Percentiles rank a stretch among this genome's conserved stretches.
Conservation (phyloP, 1,284 basidiomycete species). For the Takashimella koratensis region DNA sequence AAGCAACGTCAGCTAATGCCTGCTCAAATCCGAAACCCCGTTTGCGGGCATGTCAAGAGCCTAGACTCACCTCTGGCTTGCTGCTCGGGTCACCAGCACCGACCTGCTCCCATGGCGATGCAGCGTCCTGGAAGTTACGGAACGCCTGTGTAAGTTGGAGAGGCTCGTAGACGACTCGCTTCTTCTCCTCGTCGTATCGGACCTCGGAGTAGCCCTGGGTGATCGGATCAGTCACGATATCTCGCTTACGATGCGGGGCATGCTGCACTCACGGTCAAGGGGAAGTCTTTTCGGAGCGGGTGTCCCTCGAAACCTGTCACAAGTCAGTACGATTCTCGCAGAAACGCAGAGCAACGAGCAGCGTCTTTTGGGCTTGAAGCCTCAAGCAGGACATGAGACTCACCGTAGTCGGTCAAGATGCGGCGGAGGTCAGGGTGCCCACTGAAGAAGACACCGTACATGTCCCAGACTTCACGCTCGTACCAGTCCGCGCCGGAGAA, state of each 20-base stretch:
- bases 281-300: constrained; percentile 96
- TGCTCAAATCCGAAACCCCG: background rate
- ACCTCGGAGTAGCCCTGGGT: constrained; percentile 88
- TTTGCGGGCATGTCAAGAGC: too few species aligned
- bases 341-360: too few species aligned
- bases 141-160: constrained; percentile 97
- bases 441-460: constrained; percentile 95
- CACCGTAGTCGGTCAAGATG: constrained; percentile 96
- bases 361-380: too few species aligned
- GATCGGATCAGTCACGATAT: constrained; percentile 24
- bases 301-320: constrained; percentile 94
- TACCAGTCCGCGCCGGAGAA: constrained; percentile 95
- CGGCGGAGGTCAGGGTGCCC: constrained; percentile 95
- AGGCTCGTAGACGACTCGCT: constrained; percentile 97
- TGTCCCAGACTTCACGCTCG: constrained; percentile 97
- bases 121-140: constrained; percentile 87
- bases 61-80: constrained; percentile 35
- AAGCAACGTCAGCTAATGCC: constrained; percentile 8
- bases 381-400: constrained; percentile 21
- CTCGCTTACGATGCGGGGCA: background rate
- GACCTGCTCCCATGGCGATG: constrained; percentile 94
- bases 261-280: constrained; percentile 66
- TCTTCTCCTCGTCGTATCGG: constrained; percentile 96
- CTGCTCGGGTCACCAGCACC: constrained; percentile 63
- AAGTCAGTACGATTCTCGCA: too few species aligned